Percentiles rank a stretch among this genome's conserved stretches.
Evolutionary conservation across 2,329 filamentous ascomycete species (phyloP).

Genomic region (Penicillium sp.): DNA sequence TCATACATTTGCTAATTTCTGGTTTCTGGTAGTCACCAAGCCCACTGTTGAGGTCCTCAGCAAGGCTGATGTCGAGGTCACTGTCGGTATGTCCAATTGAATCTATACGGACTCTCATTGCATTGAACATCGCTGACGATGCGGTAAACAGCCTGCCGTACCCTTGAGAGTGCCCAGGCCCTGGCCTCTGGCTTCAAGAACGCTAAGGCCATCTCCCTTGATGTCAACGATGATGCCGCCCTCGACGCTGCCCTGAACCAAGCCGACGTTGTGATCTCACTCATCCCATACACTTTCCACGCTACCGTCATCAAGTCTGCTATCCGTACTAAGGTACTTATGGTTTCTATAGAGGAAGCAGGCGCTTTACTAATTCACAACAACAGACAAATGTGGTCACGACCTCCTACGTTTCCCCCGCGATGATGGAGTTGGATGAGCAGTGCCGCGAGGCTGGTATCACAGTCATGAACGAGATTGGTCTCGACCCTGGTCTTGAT

Average conservation of each 20-base stretch:
- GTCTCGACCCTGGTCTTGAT: slow-evolving; percentile 37
- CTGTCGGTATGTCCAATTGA: slow-evolving; percentile 55
- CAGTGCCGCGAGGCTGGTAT: slow-evolving; percentile 85
- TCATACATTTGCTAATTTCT: slow-evolving; percentile 10
- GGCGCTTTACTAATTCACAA: background rate
- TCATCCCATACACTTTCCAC: slow-evolving; percentile 93
- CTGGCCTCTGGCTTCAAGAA: slow-evolving; percentile 70
- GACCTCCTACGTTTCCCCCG: slow-evolving; percentile 86
- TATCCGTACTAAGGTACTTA: slow-evolving; percentile 67
- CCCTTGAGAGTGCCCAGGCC: slow-evolving; percentile 70
- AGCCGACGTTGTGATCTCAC: slow-evolving; percentile 71
- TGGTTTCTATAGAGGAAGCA: background rate
- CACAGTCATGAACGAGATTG: slow-evolving; percentile 97
- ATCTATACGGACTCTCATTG: background rate
- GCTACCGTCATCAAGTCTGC: slow-evolving; percentile 87
- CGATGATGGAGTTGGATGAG: slow-evolving; percentile 84
- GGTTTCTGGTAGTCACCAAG: slow-evolving; percentile 49
- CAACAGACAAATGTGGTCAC: slow-evolving; percentile 83
- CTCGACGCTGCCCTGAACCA: slow-evolving; percentile 78
- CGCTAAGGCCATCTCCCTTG: slow-evolving; percentile 74
- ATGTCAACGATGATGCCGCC: slow-evolving; percentile 72
- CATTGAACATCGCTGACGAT: background rate
- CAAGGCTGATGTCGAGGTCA: slow-evolving; percentile 60
- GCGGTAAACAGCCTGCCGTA: slow-evolving; percentile 66
- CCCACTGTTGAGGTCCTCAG: slow-evolving; percentile 64